Conservation (phyloP, 257 asterid species). For the Ocimum tenuiflorum region DNA sequence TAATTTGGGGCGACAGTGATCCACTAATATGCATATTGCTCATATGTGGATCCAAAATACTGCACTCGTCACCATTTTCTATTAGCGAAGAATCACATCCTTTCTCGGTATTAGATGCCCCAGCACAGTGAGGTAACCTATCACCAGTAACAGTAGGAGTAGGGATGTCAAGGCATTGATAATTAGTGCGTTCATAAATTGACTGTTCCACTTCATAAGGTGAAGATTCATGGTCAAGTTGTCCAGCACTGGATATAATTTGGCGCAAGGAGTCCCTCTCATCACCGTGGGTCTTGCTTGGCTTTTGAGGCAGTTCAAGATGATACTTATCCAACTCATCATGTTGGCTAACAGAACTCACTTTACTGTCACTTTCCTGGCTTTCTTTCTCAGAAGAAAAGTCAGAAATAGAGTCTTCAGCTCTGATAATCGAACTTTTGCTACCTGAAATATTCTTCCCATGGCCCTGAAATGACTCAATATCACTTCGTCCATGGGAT, state of each 20-base stretch:
- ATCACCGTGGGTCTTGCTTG: not conserved
- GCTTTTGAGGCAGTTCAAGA: constrained; percentile 1
- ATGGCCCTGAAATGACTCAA: constrained; percentile 17
- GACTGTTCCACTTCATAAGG: constrained; percentile 13
- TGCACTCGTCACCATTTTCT: constrained; percentile 14
- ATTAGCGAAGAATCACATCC: constrained; percentile 20
- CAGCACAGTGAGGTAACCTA: constrained; percentile 3
- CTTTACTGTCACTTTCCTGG: constrained; percentile 24
- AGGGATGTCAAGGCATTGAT: not conserved
- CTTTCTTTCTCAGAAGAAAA: constrained; percentile 24
- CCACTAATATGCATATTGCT: constrained; percentile 15
- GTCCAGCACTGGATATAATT: constrained; percentile 20
- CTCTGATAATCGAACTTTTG: constrained; percentile 6
- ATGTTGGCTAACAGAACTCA: constrained; percentile 12
- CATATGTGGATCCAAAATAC: constrained; percentile 24
- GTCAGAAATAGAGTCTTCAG: constrained; percentile 28
- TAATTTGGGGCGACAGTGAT: constrained; percentile 19
- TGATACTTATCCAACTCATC: constrained; percentile 20
- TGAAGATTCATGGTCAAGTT: constrained; percentile 7
- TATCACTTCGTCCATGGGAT: constrained; percentile 22
- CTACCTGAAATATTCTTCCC: constrained; percentile 25
- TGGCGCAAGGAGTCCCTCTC: constrained; percentile 14
- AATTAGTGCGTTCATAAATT: not conserved
- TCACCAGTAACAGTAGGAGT: constrained; percentile 9
- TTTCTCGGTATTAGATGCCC: constrained; percentile 20